Conservation (phyloP, 768 basidiomycete species). For the Pleurotus eryngii region DNA sequence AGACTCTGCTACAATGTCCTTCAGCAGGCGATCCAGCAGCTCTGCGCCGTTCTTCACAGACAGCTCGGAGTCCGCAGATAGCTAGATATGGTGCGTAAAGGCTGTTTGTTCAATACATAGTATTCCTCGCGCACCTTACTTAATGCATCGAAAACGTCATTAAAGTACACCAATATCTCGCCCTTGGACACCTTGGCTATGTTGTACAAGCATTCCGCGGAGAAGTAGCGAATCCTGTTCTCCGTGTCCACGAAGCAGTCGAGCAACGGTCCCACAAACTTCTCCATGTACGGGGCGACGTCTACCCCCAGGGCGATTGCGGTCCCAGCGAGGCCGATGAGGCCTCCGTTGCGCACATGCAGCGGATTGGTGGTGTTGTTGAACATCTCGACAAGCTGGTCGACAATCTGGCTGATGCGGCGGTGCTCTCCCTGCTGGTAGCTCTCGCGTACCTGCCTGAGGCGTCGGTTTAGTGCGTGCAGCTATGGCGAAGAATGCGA, state of each 20-base stretch:
- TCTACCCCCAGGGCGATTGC: conserved; percentile 96
- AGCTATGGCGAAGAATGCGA: conserved; percentile 6
- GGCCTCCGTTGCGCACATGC: conserved; percentile 89
- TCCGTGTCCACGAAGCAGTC: conserved; percentile 92
- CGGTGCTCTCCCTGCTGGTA: conserved; percentile 77
- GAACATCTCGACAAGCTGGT: conserved; percentile 95
- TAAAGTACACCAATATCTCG: conserved; percentile 95
- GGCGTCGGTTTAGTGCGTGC: conserved; percentile 1
- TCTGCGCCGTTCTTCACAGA: conserved; percentile 99
- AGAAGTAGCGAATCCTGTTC: conserved; percentile 95
- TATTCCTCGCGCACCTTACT: conserved; percentile 73
- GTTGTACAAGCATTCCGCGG: conserved; percentile 97
- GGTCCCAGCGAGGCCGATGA: conserved; percentile 93
- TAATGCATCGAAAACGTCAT: conserved; percentile 95
- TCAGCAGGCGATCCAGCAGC: conserved; percentile 91
- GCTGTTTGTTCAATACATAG: not conserved
- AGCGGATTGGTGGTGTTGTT: conserved; percentile 76
- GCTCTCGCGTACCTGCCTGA: conserved; percentile 82
- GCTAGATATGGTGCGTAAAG: conserved; percentile 44
- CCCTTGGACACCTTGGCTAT: conserved; percentile 97
- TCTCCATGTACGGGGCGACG: conserved; percentile 91
- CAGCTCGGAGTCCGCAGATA: conserved; percentile 91
- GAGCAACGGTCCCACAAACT: conserved; percentile 85
- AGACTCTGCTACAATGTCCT: conserved; percentile 96
- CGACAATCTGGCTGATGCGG: conserved; percentile 83